Conservation (phyloP, 2,329 filamentous ascomycete genomes). For the Leptodontidium sp. region DNA sequence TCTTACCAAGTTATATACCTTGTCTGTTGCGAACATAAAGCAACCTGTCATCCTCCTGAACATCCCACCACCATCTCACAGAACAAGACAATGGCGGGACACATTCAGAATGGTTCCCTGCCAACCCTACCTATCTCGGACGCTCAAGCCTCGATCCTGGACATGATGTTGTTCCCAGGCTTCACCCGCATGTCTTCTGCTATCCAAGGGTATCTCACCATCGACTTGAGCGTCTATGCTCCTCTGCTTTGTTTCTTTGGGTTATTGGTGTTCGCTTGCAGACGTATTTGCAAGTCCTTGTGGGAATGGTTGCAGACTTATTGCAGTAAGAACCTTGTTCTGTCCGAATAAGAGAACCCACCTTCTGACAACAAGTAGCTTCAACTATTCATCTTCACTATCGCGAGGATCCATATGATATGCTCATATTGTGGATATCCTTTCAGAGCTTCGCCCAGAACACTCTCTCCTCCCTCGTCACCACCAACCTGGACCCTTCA, state of each 20-base stretch:
- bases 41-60: neutral
- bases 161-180: constrained; percentile 12
- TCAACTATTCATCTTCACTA: too few species aligned
- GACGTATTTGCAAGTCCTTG: too few species aligned
- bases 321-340: too few species aligned
- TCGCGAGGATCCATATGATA: too few species aligned
- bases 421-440: too few species aligned
- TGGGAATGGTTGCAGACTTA: too few species aligned
- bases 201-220: constrained; percentile 61
- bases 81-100: constrained; percentile 12
- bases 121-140: neutral
- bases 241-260: constrained; percentile 61
- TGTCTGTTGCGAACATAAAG: constrained; percentile 2
- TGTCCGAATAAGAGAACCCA: too few species aligned
- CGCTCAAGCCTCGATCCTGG: constrained; percentile 17
- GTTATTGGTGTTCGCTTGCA: constrained; percentile 60
- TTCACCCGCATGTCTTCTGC: constrained; percentile 49
- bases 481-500: too few species aligned
- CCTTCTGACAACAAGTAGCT: too few species aligned
- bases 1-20: constrained; percentile 1
- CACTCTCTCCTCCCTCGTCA: too few species aligned
- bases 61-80: neutral
- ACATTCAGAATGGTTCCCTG: constrained; percentile 43
- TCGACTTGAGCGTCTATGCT: constrained; percentile 69
- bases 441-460: too few species aligned